Percentiles rank a stretch among this genome's conserved stretches.
Conservation (phyloP, 192 early-diverging fungal species). For the Coemansia sp. region DNA sequence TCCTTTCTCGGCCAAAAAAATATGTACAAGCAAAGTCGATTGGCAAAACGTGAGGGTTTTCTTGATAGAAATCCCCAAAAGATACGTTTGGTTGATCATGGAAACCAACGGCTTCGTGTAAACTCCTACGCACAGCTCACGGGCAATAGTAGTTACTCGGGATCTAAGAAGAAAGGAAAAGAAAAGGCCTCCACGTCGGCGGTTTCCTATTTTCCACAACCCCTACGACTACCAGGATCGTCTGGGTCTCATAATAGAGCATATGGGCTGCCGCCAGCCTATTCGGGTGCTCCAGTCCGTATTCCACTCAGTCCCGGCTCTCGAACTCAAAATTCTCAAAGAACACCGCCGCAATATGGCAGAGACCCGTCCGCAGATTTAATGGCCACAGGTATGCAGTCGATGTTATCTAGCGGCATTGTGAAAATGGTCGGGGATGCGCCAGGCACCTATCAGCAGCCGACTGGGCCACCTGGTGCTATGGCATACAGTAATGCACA, state of each 20-base stretch:
- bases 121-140: neutral
- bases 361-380: neutral
- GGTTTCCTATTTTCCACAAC: no score
- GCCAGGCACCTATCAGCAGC: no score
- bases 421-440: slow-evolving; percentile 3
- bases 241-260: no score
- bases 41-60: slow-evolving; percentile 19
- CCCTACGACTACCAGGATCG: no score
- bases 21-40: neutral
- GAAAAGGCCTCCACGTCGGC: neutral
- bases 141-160: neutral
- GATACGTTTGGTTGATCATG: slow-evolving; percentile 11
- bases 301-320: no score
- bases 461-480: neutral
- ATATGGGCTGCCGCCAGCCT: no score
- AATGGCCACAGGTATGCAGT: slow-evolving; percentile 8
- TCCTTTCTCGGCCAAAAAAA: neutral
- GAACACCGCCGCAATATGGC: neutral
- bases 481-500: neutral
- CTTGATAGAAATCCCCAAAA: slow-evolving; percentile 21
- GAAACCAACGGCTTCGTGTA: slow-evolving; percentile 2
- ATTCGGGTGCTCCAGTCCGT: no score
- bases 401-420: slow-evolving; percentile 8
- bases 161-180: neutral
- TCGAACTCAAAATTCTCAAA: no score